phyloP scores from a whole-genome alignment of 2,329 filamentous ascomycete species.

The Fusarium albidum region DNA sequence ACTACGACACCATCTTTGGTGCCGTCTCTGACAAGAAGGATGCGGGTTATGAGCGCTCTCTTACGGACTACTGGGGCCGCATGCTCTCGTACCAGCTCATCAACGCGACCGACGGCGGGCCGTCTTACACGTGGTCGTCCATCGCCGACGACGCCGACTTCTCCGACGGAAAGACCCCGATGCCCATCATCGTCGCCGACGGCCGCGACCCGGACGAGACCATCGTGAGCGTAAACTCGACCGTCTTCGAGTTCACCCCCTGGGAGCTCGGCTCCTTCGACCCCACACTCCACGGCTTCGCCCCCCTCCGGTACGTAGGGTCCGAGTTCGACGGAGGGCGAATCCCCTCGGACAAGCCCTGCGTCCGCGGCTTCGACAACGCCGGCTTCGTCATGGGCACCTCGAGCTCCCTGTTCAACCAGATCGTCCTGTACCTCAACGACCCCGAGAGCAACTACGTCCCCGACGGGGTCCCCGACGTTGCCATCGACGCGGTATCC shows the following conservation, averaged over 20 bases:
- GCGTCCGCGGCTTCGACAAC: constrained; percentile 76
- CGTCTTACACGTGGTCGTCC: constrained; percentile 83
- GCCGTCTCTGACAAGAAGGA: constrained; percentile 49
- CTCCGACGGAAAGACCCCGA: constrained; percentile 51
- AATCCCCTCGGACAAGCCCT: constrained; percentile 52
- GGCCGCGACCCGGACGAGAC: constrained; percentile 54
- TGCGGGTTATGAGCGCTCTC: constrained; percentile 62
- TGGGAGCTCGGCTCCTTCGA: constrained; percentile 74
- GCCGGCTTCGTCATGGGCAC: constrained; percentile 84
- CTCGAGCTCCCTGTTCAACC: constrained; percentile 82
- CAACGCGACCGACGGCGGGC: constrained; percentile 77
- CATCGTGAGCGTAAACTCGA: constrained; percentile 62
- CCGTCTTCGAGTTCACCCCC: constrained; percentile 71
- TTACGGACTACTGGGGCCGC: constrained; percentile 92
- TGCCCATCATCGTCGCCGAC: constrained; percentile 60
- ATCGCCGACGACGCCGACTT: constrained; percentile 56
- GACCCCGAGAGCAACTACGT: constrained; percentile 53
- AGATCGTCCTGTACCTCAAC: constrained; percentile 72
- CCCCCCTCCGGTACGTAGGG: constrained; percentile 66
- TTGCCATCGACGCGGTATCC: constrained; percentile 54
- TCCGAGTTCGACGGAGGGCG: constrained; percentile 63
- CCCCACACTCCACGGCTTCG: constrained; percentile 66
- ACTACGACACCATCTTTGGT: constrained; percentile 49
- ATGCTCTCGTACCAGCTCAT: constrained; percentile 88
- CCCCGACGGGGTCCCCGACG: constrained; percentile 57